phyloP scores from a whole-genome alignment of 352 stramenopile genomes.

The Phytopythium sindhum region DNA sequence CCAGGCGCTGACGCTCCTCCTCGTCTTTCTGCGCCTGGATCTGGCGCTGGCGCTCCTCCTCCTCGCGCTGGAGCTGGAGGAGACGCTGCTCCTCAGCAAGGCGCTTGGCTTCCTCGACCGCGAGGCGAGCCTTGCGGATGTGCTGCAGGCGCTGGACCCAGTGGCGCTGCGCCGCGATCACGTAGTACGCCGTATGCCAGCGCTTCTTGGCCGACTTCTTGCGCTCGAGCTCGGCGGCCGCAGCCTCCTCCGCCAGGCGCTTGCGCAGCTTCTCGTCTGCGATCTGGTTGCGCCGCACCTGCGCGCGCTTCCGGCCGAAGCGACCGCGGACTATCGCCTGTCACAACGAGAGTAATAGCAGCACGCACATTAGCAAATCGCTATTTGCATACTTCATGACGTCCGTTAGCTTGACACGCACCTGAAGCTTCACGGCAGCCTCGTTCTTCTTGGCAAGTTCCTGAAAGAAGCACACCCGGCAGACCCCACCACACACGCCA shows the following conservation, averaged over 20 bases:
- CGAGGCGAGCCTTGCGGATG: constrained; percentile 77
- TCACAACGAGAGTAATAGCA: background rate
- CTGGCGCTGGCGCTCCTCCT: constrained; percentile 62
- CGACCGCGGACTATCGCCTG: constrained; percentile 74
- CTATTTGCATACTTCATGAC: background rate
- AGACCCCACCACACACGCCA: background rate
- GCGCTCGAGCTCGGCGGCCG: constrained; percentile 50
- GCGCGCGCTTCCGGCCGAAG: constrained; percentile 69
- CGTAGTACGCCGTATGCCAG: constrained; percentile 69
- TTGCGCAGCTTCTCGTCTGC: constrained; percentile 79
- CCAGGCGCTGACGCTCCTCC: constrained; percentile 53
- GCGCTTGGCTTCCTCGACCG: constrained; percentile 74
- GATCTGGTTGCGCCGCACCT: constrained; percentile 57
- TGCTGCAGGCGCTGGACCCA: constrained; percentile 77
- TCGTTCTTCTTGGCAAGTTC: constrained; percentile 40
- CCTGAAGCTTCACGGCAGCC: constrained; percentile 72
- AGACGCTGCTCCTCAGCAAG: constrained; percentile 65
- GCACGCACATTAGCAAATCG: background rate
- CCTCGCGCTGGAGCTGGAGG: constrained; percentile 54
- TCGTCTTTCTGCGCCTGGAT: constrained; percentile 62
- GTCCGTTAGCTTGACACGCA: background rate
- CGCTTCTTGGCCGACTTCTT: constrained; percentile 80
- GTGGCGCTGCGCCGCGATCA: constrained; percentile 70
- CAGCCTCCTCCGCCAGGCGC: constrained; percentile 70
- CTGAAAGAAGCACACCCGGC: constrained; percentile 1